Evolutionary conservation across 148 eudicot genomes (phyloP).

Genomic region (Rhododendron ferrugineum): DNA sequence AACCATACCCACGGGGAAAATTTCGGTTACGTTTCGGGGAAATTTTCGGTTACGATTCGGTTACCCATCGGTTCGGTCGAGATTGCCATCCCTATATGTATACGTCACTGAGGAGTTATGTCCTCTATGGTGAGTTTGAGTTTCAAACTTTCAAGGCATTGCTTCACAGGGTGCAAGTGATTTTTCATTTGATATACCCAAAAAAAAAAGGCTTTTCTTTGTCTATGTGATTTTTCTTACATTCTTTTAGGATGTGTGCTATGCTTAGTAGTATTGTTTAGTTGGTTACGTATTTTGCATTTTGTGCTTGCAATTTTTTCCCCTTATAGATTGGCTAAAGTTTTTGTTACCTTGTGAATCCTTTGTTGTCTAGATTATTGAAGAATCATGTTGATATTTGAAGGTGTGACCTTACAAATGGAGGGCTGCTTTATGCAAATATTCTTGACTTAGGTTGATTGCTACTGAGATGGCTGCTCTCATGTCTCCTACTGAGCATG

Average conservation of each 20-base stretch:
- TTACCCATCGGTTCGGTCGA: too few relatives aligned
- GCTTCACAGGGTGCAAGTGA: background rate
- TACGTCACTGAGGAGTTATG: background rate
- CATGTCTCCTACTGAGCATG: constrained; percentile 21
- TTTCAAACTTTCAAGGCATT: background rate
- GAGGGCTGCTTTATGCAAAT: background rate
- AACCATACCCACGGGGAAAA: too few relatives aligned
- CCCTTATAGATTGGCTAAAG: background rate
- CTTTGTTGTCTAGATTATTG: background rate
- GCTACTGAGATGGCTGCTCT: constrained; percentile 23
- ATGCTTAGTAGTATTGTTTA: background rate
- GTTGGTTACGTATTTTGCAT: background rate
- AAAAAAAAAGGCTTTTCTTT: background rate
- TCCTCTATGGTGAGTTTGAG: background rate
- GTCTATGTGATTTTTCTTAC: background rate
- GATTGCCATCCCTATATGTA: background rate
- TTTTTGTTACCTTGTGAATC: background rate
- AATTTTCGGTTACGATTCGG: too few relatives aligned
- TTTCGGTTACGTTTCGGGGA: too few relatives aligned
- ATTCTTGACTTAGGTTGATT: constrained; percentile 11
- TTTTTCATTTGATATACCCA: background rate
- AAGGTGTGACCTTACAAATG: constrained; percentile 6
- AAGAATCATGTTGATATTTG: background rate
- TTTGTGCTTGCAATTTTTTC: background rate
- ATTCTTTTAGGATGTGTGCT: background rate